Evolutionary conservation across 2,329 filamentous ascomycete genomes (phyloP).

Genomic region (Lojkania enalia): DNA sequence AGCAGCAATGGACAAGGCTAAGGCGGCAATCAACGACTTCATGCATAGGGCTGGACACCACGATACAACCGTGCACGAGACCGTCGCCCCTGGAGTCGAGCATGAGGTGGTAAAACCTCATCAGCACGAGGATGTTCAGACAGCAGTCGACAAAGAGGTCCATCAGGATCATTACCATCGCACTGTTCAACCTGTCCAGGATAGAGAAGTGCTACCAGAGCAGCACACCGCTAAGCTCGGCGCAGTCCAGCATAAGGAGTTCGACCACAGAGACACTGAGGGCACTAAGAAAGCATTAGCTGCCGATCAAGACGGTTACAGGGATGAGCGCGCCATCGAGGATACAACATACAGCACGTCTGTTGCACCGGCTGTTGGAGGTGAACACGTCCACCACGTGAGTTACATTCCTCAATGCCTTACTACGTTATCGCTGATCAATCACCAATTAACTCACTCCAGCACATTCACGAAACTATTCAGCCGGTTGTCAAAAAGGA

Average conservation of each 20-base stretch:
- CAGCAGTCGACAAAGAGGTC: conserved; percentile 68
- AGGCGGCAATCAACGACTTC: conserved; percentile 64
- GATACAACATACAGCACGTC: conserved; percentile 55
- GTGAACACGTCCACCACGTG: conserved; percentile 65
- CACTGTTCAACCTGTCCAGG: conserved; percentile 65
- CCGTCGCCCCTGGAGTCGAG: conserved; percentile 61
- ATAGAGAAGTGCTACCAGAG: conserved; percentile 62
- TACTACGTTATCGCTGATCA: background rate
- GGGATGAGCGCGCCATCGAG: conserved; percentile 52
- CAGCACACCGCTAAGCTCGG: conserved; percentile 63
- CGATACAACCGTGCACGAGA: conserved; percentile 71
- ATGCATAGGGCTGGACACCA: conserved; percentile 64
- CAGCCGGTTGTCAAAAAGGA: conserved; percentile 74
- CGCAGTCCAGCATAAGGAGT: conserved; percentile 62
- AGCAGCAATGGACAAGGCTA: conserved; percentile 62
- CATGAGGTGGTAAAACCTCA: conserved; percentile 64
- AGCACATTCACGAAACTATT: conserved; percentile 67
- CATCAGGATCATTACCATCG: conserved; percentile 75
- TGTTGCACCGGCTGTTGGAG: conserved; percentile 55
- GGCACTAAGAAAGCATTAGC: conserved; percentile 30
- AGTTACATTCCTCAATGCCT: conserved; percentile 2
- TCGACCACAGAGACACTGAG: conserved; percentile 63
- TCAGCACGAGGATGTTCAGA: conserved; percentile 64
- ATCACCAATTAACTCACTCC: conserved; percentile 10
- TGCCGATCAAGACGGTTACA: conserved; percentile 59